Conservation (phyloP, 805 yeast genomes). For the Starmerella stellata region DNA sequence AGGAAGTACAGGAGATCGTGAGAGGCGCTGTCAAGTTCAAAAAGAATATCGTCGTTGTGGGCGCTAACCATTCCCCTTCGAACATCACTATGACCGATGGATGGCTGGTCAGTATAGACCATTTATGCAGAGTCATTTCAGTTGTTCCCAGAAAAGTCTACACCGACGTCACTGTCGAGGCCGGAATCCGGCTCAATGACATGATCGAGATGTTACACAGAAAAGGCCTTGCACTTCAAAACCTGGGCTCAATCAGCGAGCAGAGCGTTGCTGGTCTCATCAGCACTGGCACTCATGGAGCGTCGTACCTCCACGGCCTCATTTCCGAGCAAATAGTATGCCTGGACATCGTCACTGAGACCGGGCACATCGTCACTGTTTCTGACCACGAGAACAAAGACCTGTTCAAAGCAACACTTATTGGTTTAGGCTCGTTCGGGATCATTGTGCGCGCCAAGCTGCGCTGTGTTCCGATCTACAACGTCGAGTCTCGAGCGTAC, state of each 20-base stretch:
- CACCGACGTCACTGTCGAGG: slow-evolving; percentile 87
- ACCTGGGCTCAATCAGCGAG: slow-evolving; percentile 81
- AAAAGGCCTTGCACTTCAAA: slow-evolving; percentile 66
- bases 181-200: slow-evolving; percentile 66
- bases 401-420: slow-evolving; percentile 60
- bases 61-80: slow-evolving; percentile 91
- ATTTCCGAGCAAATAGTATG: slow-evolving; percentile 76
- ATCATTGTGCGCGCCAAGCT: slow-evolving; percentile 70
- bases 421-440: slow-evolving; percentile 84
- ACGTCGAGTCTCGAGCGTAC: slow-evolving; percentile 63
- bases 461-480: slow-evolving; percentile 68
- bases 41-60: slow-evolving; percentile 69
- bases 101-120: slow-evolving; percentile 78
- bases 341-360: slow-evolving; percentile 53
- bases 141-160: slow-evolving; percentile 39
- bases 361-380: slow-evolving; percentile 55
- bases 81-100: slow-evolving; percentile 72
- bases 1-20: slow-evolving; percentile 53
- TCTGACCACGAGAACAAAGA: slow-evolving; percentile 45
- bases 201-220: slow-evolving; percentile 47
- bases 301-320: slow-evolving; percentile 80
- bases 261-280: slow-evolving; percentile 89
- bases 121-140: slow-evolving; percentile 37
- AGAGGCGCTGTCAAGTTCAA: slow-evolving; percentile 39
- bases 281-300: slow-evolving; percentile 93